These are phyloP conservation scores for Fusarium bulbicola DNA, from an alignment of 2,329 filamentous ascomycete species.

Conservation along the genomic window DNA sequence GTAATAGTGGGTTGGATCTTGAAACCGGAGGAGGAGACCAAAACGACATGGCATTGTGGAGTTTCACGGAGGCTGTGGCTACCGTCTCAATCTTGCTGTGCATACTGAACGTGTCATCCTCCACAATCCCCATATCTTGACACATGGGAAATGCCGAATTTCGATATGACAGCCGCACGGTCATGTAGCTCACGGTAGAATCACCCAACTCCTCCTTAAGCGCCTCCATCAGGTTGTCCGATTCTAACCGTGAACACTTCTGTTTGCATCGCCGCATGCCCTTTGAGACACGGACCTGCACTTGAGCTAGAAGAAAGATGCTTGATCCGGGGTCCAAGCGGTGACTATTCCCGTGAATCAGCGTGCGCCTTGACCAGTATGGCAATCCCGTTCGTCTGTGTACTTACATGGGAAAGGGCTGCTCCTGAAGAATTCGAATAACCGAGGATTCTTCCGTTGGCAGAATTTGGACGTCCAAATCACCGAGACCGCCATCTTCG, in stretches of 20 bases:
- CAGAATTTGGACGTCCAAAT: slow-evolving; percentile 57
- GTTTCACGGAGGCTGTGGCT: slow-evolving; percentile 60
- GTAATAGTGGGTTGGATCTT: slow-evolving; percentile 51
- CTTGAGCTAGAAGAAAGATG: slow-evolving; percentile 59
- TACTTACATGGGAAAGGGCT: slow-evolving; percentile 53
- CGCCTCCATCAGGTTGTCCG: slow-evolving; percentile 67
- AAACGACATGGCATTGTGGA: slow-evolving; percentile 57
- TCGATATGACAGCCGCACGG: slow-evolving; percentile 61
- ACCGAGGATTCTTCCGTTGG: slow-evolving; percentile 53
- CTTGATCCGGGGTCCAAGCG: slow-evolving; percentile 55
- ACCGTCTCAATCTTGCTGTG: slow-evolving; percentile 63
- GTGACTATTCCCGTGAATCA: slow-evolving; percentile 47
- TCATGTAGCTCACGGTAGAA: slow-evolving; percentile 58
- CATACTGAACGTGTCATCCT: slow-evolving; percentile 51
- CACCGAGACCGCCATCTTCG: slow-evolving; percentile 58
- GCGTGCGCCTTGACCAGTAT: background rate
- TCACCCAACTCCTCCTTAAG: slow-evolving; percentile 66
- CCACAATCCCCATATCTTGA: slow-evolving; percentile 28
- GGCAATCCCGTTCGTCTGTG: background rate
- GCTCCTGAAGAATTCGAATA: slow-evolving; percentile 58
- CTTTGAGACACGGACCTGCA: slow-evolving; percentile 47
- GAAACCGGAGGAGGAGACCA: slow-evolving; percentile 59
- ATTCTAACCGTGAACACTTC: slow-evolving; percentile 50
- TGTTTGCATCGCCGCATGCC: slow-evolving; percentile 4
- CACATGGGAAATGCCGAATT: slow-evolving; percentile 64